Percentiles rank a stretch among this genome's conserved stretches.
These are phyloP conservation scores for Butyriboletus loyo DNA, from an alignment of 768 basidiomycete species.

Conservation along the genomic window DNA sequence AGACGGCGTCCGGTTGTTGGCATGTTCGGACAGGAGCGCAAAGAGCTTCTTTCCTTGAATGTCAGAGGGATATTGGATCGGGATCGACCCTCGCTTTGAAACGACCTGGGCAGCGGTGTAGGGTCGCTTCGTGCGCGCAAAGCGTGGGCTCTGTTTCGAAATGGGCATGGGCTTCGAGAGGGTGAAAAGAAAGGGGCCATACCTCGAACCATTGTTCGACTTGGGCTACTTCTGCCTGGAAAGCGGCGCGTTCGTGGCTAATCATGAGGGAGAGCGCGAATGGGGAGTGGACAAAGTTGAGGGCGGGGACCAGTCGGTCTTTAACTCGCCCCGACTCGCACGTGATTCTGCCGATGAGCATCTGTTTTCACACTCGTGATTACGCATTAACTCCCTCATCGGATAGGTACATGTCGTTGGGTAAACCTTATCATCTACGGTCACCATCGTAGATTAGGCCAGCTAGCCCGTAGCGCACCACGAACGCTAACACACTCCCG, in stretches of 20 bases:
- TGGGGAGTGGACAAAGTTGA: conserved; percentile 24
- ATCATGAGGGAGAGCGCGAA: too few relatives aligned
- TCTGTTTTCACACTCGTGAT: conserved; percentile 14
- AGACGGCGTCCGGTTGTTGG: conserved; percentile 72
- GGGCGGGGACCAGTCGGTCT: conserved; percentile 2
- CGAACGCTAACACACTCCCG: conserved; percentile 81
- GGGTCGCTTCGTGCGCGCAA: conserved; percentile 81
- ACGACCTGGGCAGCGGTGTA: conserved; percentile 94
- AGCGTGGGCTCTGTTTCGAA: conserved; percentile 71
- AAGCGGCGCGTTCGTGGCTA: conserved; percentile 57
- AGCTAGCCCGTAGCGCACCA: conserved; percentile 86
- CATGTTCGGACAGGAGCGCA: conserved; percentile 70
- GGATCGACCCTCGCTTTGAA: conserved; percentile 85
- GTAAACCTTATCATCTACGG: conserved; percentile 50
- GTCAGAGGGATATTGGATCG: conserved; percentile 84
- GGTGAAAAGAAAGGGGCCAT: conserved; percentile 20
- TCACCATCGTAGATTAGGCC: conserved; percentile 91
- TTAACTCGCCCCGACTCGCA: conserved; percentile 7
- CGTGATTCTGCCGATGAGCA: conserved; percentile 21
- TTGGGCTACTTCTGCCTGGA: conserved; percentile 77
- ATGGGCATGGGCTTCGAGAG: neutral
- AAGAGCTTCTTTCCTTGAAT: conserved; percentile 86
- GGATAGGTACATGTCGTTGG: neutral
- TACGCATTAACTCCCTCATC: conserved; percentile 24
- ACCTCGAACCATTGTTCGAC: conserved; percentile 96